Percentiles rank a stretch among this genome's conserved stretches.
Conservation (phyloP, 208 protist genomes). For the Phytomonas sp. region DNA sequence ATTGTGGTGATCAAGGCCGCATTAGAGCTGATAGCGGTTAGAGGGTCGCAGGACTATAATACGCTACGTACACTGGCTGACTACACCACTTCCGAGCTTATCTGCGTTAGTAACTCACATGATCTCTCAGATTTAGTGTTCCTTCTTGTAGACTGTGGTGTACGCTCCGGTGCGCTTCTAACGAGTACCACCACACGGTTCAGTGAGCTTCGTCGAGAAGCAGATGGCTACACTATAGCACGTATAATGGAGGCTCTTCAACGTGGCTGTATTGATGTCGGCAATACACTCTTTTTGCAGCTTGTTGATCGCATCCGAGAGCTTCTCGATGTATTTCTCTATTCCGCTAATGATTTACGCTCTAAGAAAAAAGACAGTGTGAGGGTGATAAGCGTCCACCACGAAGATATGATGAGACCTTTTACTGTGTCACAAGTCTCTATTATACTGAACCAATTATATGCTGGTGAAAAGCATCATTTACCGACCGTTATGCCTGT, state of each 20-base stretch:
- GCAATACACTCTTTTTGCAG: not conserved
- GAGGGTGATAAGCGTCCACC: not conserved
- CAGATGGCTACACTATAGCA: constrained; percentile 17
- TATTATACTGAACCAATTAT: constrained; percentile 19
- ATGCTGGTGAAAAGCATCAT: constrained; percentile 12
- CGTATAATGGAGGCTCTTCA: not conserved
- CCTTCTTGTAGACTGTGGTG: constrained; percentile 55
- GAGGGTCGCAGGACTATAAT: constrained; percentile 39
- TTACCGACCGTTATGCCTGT: constrained; percentile 19
- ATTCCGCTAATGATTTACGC: not conserved
- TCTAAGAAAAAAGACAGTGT: not conserved
- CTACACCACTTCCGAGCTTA: constrained; percentile 30
- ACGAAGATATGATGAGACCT: not conserved
- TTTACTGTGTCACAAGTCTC: constrained; percentile 20
- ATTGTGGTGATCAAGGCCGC: constrained; percentile 41
- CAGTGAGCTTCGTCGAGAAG: constrained; percentile 15
- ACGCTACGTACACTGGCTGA: constrained; percentile 48
- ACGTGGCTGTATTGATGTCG: constrained; percentile 1
- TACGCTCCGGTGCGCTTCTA: constrained; percentile 47
- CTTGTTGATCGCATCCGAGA: not conserved
- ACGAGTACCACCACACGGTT: constrained; percentile 25
- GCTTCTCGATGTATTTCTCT: not conserved
- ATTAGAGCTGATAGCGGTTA: constrained; percentile 45
- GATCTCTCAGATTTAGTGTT: constrained; percentile 41
- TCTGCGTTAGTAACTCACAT: constrained; percentile 29